Percentiles rank a stretch among this genome's conserved stretches.
Conservation (phyloP, 169 alveolate species). For the Eimeria brunetti region DNA sequence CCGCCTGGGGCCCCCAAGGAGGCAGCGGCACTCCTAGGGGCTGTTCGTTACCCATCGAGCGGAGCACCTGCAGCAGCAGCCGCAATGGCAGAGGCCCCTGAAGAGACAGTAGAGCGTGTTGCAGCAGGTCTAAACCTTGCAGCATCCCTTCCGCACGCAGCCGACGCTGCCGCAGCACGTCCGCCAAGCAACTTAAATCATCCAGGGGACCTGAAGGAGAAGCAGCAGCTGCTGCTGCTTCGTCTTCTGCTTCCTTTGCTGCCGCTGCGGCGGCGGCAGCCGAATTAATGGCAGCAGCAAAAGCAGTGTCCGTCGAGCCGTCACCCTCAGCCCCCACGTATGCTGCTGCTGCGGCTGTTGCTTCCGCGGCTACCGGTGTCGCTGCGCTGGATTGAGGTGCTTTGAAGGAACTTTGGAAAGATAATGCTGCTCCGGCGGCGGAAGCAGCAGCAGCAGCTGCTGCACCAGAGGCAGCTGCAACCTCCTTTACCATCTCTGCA, state of each 20-base stretch:
- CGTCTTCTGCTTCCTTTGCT: conserved; percentile 51
- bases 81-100: conserved; percentile 42
- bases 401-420: neutral
- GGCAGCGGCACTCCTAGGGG: conserved; percentile 53
- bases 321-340: neutral
- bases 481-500: conserved; percentile 57
- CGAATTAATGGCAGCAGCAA: conserved; percentile 3
- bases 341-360: conserved; percentile 34
- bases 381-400: neutral
- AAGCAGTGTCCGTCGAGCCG: neutral
- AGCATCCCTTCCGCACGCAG: conserved; percentile 58
- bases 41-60: conserved; percentile 71
- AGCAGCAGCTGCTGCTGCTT: conserved; percentile 56
- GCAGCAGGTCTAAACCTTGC: conserved; percentile 69
- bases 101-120: conserved; percentile 34
- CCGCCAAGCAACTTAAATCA: conserved; percentile 52
- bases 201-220: conserved; percentile 24
- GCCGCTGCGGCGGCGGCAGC: conserved; percentile 31
- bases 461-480: conserved; percentile 42
- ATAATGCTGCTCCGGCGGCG: neutral
- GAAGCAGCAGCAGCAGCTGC: conserved; percentile 58
- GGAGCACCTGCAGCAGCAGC: conserved; percentile 68
- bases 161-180: conserved; percentile 50
- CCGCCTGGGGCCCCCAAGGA: conserved; percentile 2
- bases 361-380: neutral